Conservation (phyloP, 2,329 filamentous ascomycete genomes). For the Cercospora sesami region DNA sequence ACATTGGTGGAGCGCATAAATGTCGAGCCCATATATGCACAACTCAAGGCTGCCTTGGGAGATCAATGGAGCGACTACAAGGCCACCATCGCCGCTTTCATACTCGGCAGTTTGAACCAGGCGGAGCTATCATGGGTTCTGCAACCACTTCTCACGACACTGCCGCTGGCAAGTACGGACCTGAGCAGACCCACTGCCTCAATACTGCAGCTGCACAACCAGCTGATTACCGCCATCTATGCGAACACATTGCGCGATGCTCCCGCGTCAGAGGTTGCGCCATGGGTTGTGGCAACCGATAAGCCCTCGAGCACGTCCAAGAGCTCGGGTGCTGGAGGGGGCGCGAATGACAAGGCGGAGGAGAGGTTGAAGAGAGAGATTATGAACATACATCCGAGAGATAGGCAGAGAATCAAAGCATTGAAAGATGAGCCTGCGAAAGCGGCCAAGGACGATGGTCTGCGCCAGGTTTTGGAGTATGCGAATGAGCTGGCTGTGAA, state of each 20-base stretch:
- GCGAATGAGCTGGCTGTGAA: slow-evolving; percentile 34
- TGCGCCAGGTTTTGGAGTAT: slow-evolving; percentile 34
- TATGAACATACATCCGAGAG: slow-evolving; percentile 61
- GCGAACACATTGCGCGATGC: slow-evolving; percentile 61
- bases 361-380: slow-evolving; percentile 64
- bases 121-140: slow-evolving; percentile 60
- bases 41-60: slow-evolving; percentile 60
- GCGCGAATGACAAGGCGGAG: slow-evolving; percentile 60
- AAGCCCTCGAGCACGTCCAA: slow-evolving; percentile 73
- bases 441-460: slow-evolving; percentile 26
- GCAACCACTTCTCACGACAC: slow-evolving; percentile 55
- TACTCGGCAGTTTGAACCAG: slow-evolving; percentile 62
- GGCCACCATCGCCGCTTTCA: slow-evolving; percentile 57
- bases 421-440: slow-evolving; percentile 29
- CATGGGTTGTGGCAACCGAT: slow-evolving; percentile 68
- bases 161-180: slow-evolving; percentile 43
- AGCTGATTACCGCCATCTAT: slow-evolving; percentile 59
- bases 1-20: slow-evolving; percentile 62
- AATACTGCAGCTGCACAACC: slow-evolving; percentile 59
- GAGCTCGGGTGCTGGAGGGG: slow-evolving; percentile 41
- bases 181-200: slow-evolving; percentile 28
- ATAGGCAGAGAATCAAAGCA: slow-evolving; percentile 54
- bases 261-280: slow-evolving; percentile 60
- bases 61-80: slow-evolving; percentile 64
- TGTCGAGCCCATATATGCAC: slow-evolving; percentile 62